Conservation (phyloP, 495 filamentous ascomycete species). For the Bombardia bombarda region DNA sequence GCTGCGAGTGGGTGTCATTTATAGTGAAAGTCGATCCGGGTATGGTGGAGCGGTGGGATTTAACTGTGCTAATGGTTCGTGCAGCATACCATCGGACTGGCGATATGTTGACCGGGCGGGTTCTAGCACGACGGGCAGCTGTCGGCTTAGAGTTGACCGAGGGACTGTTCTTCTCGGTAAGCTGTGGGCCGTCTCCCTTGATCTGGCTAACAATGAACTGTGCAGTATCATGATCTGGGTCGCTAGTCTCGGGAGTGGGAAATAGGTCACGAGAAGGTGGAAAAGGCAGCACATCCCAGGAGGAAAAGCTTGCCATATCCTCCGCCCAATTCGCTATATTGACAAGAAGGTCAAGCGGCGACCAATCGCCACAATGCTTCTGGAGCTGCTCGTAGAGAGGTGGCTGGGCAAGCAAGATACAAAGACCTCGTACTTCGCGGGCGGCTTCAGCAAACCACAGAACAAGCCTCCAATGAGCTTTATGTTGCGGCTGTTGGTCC, state of each 20-base stretch:
- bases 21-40: constrained; percentile 9
- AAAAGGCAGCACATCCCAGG: constrained; percentile 4
- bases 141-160: not conserved
- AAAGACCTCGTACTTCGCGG: constrained; percentile 6
- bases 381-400: constrained; percentile 11
- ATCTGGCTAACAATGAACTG: constrained; percentile 2
- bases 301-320: constrained; percentile 11
- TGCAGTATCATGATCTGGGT: constrained; percentile 5
- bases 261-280: not conserved
- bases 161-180: not conserved
- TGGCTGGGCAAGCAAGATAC: not conserved
- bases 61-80: not conserved
- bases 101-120: not conserved
- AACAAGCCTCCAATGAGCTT: too few relatives aligned
- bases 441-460: constrained; percentile 7
- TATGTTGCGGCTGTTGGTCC: not conserved
- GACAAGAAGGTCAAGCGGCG: constrained; percentile 9
- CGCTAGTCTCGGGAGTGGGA: not conserved
- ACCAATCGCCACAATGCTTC: constrained; percentile 1
- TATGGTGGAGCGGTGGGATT: not conserved
- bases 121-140: not conserved
- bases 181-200: not conserved
- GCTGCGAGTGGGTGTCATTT: constrained; percentile 6
- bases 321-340: constrained; percentile 13
- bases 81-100: constrained; percentile 1